Conservation (phyloP, 2,329 filamentous ascomycete genomes). For the Bipolaris bicolor region DNA sequence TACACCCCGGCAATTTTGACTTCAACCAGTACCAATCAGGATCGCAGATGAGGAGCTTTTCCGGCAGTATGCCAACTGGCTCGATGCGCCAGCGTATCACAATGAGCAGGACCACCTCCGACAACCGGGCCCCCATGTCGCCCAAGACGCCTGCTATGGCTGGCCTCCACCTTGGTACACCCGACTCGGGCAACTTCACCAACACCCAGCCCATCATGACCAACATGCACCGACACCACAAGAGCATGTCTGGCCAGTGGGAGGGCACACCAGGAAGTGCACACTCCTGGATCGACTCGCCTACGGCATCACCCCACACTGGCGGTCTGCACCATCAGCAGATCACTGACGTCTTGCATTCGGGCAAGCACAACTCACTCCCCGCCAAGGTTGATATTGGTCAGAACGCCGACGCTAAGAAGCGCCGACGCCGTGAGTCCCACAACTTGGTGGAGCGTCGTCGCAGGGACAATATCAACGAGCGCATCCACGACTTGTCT, state of each 20-base stretch:
- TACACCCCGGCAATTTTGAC: conserved; percentile 71
- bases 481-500: conserved; percentile 95
- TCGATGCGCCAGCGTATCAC: conserved; percentile 48
- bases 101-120: conserved; percentile 68
- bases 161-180: conserved; percentile 72
- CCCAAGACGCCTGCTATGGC: conserved; percentile 82
- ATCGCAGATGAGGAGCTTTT: conserved; percentile 60
- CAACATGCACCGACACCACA: conserved; percentile 71
- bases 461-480: conserved; percentile 96
- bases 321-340: conserved; percentile 72
- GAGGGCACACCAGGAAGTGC: conserved; percentile 84
- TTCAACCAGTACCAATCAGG: conserved; percentile 74
- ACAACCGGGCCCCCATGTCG: conserved; percentile 79
- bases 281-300: conserved; percentile 86
- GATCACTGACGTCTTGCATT: conserved; percentile 86
- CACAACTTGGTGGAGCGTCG: conserved; percentile 96
- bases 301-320: conserved; percentile 81
- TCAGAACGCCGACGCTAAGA: conserved; percentile 91
- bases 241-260: conserved; percentile 88
- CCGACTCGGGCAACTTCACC: conserved; percentile 74
- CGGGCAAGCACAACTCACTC: conserved; percentile 83
- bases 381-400: conserved; percentile 76
- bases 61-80: conserved; percentile 41
- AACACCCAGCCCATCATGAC: conserved; percentile 76
- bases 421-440: conserved; percentile 86